phyloP scores from a whole-genome alignment of 2,329 filamentous ascomycete species.

The Fusarium sp. region DNA sequence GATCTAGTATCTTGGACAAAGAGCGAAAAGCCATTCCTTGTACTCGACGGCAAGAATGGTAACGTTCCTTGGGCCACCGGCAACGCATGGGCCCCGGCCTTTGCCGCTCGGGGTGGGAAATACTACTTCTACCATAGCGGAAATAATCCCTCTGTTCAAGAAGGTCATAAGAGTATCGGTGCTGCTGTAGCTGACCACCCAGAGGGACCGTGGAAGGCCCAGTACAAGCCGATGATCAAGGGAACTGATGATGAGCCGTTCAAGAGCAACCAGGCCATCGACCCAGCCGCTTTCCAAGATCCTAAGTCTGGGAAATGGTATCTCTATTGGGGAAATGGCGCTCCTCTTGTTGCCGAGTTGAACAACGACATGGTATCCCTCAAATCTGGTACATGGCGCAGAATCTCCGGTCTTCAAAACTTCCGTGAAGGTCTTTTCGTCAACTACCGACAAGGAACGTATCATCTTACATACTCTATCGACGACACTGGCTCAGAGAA shows the following conservation, averaged over 20 bases:
- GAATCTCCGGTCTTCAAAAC: constrained; percentile 54
- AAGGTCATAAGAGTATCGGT: constrained; percentile 68
- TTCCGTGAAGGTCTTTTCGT: constrained; percentile 60
- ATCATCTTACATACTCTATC: constrained; percentile 64
- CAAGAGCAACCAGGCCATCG: constrained; percentile 63
- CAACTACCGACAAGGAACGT: constrained; percentile 59
- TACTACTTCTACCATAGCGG: constrained; percentile 75
- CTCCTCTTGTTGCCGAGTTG: constrained; percentile 58
- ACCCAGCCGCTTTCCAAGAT: constrained; percentile 72
- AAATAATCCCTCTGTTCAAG: constrained; percentile 64
- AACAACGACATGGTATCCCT: constrained; percentile 62
- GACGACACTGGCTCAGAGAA: constrained; percentile 61
- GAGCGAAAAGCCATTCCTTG: constrained; percentile 58
- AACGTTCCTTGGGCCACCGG: constrained; percentile 75
- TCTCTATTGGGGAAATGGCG: constrained; percentile 71
- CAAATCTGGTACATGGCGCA: constrained; percentile 52
- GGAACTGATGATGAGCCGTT: constrained; percentile 59
- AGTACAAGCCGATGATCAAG: constrained; percentile 65
- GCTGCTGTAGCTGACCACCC: constrained; percentile 69
- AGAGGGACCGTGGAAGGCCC: constrained; percentile 70
- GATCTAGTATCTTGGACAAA: constrained; percentile 60
- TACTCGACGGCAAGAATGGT: constrained; percentile 59
- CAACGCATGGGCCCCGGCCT: constrained; percentile 76
- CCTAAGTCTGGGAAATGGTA: constrained; percentile 69
- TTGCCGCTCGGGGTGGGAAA: constrained; percentile 69